Percentiles rank a stretch among this genome's conserved stretches.
These are phyloP conservation scores for Yamadazyma conglobata DNA, from an alignment of 1,139 yeast genomes.

Conservation along the genomic window DNA sequence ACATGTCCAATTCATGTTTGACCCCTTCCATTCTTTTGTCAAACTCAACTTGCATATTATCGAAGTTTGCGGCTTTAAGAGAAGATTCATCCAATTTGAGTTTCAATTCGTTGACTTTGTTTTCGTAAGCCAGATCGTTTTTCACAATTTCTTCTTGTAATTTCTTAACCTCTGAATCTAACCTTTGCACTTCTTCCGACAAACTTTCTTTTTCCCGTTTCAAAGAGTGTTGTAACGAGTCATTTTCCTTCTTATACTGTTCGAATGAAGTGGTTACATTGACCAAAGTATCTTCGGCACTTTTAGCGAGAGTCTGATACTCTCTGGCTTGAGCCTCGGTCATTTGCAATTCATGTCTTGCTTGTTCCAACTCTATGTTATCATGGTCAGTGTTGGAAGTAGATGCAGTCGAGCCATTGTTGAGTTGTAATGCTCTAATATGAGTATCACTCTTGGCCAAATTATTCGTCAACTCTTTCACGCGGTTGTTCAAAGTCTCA, in stretches of 20 bases:
- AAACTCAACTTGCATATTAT: conserved; percentile 31
- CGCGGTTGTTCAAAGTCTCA: conserved; percentile 24
- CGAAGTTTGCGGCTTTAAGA: conserved; percentile 34
- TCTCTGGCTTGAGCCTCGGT: conserved; percentile 41
- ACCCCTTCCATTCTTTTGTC: conserved; percentile 30
- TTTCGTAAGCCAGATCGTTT: conserved; percentile 14
- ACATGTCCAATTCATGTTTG: conserved; percentile 47
- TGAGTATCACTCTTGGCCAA: conserved; percentile 16
- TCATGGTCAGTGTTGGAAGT: conserved; percentile 7
- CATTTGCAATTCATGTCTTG: conserved; percentile 33
- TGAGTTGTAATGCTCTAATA: conserved; percentile 14
- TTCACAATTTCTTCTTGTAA: conserved; percentile 17
- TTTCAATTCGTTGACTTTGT: conserved; percentile 22
- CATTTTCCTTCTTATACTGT: conserved; percentile 25
- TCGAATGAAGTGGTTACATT: conserved; percentile 40
- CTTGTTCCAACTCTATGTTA: conserved; percentile 29
- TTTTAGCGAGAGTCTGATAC: conserved; percentile 35
- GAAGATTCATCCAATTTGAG: conserved; percentile 21
- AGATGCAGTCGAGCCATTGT: conserved; percentile 7
- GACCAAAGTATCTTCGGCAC: conserved; percentile 40
- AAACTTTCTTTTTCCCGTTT: conserved; percentile 22
- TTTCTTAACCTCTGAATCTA: conserved; percentile 16
- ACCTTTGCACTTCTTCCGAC: conserved; percentile 18
- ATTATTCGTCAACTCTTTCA: conserved; percentile 18
- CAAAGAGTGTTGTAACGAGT: conserved; percentile 14